A percentile compares a stretch with the other conserved stretches of the same genome.
phyloP scores from a whole-genome alignment of 208 protist species.

The Crithidia mellificae region DNA sequence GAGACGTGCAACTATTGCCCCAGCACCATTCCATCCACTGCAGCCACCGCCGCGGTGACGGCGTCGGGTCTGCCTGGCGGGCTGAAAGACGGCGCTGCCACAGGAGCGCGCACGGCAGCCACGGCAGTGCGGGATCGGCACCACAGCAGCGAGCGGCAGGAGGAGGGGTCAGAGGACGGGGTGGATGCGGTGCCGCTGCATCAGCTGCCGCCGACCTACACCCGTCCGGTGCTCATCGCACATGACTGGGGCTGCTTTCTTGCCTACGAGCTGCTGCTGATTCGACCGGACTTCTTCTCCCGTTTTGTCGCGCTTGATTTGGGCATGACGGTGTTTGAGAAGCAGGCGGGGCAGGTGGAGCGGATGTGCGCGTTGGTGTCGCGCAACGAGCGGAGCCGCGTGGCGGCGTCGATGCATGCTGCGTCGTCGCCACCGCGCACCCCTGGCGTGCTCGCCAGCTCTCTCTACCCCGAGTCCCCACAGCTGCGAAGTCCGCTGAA shows the following conservation, averaged over 20 bases:
- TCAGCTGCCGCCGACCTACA: slow-evolving; percentile 41
- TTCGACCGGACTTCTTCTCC: slow-evolving; percentile 54
- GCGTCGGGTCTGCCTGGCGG: too few relatives aligned
- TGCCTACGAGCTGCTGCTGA: slow-evolving; percentile 63
- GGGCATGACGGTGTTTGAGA: slow-evolving; percentile 38
- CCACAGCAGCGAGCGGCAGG: not conserved
- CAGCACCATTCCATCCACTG: slow-evolving; percentile 19
- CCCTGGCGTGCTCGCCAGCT: too few relatives aligned
- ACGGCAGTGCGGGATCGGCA: not conserved
- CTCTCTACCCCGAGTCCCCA: not conserved
- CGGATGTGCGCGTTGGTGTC: slow-evolving; percentile 22
- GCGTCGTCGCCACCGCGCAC: not conserved
- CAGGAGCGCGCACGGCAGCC: too few relatives aligned
- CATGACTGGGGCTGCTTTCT: slow-evolving; percentile 69
- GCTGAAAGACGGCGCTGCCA: not conserved
- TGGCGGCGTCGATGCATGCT: not conserved
- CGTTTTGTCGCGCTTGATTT: slow-evolving; percentile 63
- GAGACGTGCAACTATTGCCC: slow-evolving; percentile 63
- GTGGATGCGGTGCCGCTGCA: slow-evolving; percentile 32
- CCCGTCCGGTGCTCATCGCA: slow-evolving; percentile 58
- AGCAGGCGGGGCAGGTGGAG: slow-evolving; percentile 21
- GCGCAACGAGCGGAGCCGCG: not conserved
- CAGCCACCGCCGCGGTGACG: not conserved
- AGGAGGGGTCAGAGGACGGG: not conserved
- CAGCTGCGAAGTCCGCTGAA: not conserved